phyloP scores from a whole-genome alignment of 371 early-diverging fungal species.

The Actinomucor elegans region DNA sequence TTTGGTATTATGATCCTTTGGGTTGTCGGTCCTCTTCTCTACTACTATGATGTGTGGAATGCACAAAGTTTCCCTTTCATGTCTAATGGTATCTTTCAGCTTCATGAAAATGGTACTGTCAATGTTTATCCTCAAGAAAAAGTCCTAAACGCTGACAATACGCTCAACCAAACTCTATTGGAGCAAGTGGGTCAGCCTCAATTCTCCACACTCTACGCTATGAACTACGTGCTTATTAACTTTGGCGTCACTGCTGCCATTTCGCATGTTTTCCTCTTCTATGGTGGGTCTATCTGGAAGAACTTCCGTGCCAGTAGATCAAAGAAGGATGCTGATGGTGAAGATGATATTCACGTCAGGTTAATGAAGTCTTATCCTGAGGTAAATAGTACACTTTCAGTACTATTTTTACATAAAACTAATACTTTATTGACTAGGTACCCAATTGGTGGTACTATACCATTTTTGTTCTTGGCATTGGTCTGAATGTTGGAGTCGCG shows the following conservation, averaged over 20 bases:
- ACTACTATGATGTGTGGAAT: constrained; percentile 46
- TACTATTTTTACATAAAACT: not conserved
- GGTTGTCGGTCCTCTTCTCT: constrained; percentile 39
- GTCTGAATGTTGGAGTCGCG: constrained; percentile 61
- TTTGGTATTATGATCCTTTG: constrained; percentile 37
- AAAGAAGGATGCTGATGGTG: not conserved
- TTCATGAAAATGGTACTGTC: constrained; percentile 25
- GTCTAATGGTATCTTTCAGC: constrained; percentile 37
- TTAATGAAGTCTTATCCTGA: constrained; percentile 40
- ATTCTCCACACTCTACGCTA: constrained; percentile 26
- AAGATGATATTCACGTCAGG: constrained; percentile 30
- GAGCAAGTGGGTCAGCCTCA: constrained; percentile 40
- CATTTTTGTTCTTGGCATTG: constrained; percentile 60
- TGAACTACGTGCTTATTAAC: constrained; percentile 36
- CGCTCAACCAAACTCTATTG: constrained; percentile 37
- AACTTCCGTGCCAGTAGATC: not conserved
- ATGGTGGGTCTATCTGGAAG: constrained; percentile 40
- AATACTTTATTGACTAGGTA: constrained; percentile 22
- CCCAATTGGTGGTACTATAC: constrained; percentile 77
- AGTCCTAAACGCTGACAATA: constrained; percentile 39
- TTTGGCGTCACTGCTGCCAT: constrained; percentile 54
- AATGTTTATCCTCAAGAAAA: constrained; percentile 36
- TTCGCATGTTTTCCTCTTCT: constrained; percentile 48
- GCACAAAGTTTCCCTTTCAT: constrained; percentile 47
- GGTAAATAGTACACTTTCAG: not conserved